phyloP scores from a whole-genome alignment of 2,329 filamentous ascomycete species.

The Ascochyta lentis region DNA sequence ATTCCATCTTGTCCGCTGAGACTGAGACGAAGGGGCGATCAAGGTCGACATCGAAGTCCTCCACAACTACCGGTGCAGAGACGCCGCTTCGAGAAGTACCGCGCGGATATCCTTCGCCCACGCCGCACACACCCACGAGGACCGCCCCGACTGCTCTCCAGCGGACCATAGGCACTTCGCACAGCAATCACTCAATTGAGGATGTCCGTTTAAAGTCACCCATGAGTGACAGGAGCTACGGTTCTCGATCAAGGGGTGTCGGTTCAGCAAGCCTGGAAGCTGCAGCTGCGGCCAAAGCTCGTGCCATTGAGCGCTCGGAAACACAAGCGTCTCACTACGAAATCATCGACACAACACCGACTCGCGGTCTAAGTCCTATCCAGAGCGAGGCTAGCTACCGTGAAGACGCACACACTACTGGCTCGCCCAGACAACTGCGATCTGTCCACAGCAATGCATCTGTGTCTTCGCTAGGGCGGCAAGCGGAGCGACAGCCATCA shows the following conservation, averaged over 20 bases:
- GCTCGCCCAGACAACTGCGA: constrained; percentile 57
- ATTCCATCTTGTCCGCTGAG: constrained; percentile 83
- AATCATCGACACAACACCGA: constrained; percentile 41
- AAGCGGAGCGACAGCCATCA: constrained; percentile 59
- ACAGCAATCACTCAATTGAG: constrained; percentile 63
- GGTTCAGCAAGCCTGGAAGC: constrained; percentile 34
- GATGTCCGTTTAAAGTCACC: constrained; percentile 56
- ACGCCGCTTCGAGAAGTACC: constrained; percentile 69
- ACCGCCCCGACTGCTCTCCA: constrained; percentile 65
- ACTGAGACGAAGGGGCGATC: constrained; percentile 68
- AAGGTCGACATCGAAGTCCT: constrained; percentile 63
- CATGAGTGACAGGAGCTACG: constrained; percentile 55
- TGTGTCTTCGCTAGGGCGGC: constrained; percentile 68
- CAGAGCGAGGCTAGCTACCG: constrained; percentile 87
- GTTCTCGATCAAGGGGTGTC: constrained; percentile 37
- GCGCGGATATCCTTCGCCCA: constrained; percentile 64
- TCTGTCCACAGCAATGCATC: constrained; percentile 53
- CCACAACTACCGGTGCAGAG: constrained; percentile 58
- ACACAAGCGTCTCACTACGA: constrained; percentile 48
- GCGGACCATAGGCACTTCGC: constrained; percentile 68
- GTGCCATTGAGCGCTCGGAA: constrained; percentile 43
- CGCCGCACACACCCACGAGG: constrained; percentile 67
- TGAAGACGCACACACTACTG: constrained; percentile 31
- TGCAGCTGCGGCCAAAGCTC: constrained; percentile 49
- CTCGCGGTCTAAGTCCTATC: constrained; percentile 81